These are phyloP conservation scores for Thelonectria blattea DNA, from an alignment of 2,329 filamentous ascomycete species.

Conservation along the genomic window DNA sequence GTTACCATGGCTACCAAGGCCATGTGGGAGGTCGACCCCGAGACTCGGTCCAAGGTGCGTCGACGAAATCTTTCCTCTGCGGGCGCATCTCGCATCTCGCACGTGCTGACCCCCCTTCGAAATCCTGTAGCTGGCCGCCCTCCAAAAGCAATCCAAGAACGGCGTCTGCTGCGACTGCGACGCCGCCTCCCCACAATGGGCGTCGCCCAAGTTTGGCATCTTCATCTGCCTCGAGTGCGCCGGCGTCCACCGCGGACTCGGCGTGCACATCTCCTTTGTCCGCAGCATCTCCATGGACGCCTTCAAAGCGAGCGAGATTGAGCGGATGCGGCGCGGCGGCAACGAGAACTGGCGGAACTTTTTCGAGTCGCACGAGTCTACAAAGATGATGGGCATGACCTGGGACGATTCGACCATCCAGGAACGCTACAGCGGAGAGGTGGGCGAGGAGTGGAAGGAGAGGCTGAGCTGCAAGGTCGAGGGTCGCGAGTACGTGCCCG, in stretches of 20 bases:
- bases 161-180: constrained; percentile 93
- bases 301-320: constrained; percentile 91
- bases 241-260: constrained; percentile 90
- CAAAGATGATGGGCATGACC: constrained; percentile 68
- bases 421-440: constrained; percentile 87
- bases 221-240: constrained; percentile 98
- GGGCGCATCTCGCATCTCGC: constrained; percentile 1
- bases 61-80: constrained; percentile 9
- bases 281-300: constrained; percentile 98
- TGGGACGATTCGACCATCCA: constrained; percentile 91
- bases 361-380: constrained; percentile 76
- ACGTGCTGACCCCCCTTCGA: constrained; percentile 21
- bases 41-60: constrained; percentile 89
- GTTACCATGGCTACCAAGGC: constrained; percentile 68
- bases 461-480: constrained; percentile 87
- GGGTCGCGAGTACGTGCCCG: constrained; percentile 81
- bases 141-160: constrained; percentile 90
- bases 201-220: constrained; percentile 94
- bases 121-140: constrained; percentile 75
- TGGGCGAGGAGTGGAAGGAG: constrained; percentile 95
- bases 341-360: constrained; percentile 88
- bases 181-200: constrained; percentile 97
- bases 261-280: constrained; percentile 98
- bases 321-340: constrained; percentile 90
- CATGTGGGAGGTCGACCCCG: constrained; percentile 99